Evolutionary conservation across 2,329 filamentous ascomycete genomes (phyloP), one percentile per base, ranked within the genome.

Genomic region (Alternaria infectoria): DNA sequence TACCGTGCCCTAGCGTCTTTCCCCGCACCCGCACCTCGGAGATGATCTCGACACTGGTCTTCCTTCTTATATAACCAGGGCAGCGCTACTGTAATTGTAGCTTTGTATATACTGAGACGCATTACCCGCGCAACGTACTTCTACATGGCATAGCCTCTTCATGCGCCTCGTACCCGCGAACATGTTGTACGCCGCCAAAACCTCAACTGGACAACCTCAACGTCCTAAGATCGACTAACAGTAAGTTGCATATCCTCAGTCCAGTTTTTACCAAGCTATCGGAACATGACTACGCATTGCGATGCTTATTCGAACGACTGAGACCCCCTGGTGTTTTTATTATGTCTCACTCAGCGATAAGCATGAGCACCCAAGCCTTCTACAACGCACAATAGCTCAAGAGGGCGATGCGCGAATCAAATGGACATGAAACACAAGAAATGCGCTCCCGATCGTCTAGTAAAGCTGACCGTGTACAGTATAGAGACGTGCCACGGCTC

Each of bases 1-100:
- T 36, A 36, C 54, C 17, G 36, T 15, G 28, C 32, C 19, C 21
- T 56, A 57, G 25, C 54, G 54, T 30, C 59, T 61, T 40, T 57
- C 52, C 59, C 59, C 59, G 50, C 57, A 60, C 21, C 19, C 32
- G 17, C 32, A 17, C 25, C 32, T 57, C 30, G 32, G 17, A 5
- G 5, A 51, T 8, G 36, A 40, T 26, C 25, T 32, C 25, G 13
- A 12, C 36, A 13, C 17, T 50, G 13, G 15, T n/a, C 21, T 28
- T 32, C 25, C 43, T 40, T 32, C 32, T 19, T 21, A n/a, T 54
- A 12, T 19, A 17, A n/a, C 40, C 15, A 9, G 6, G 7, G 11
- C 30, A 36, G 12, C 21, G 10, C 12, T 21, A 13, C 36, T 12
- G 8, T 47, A 2, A 2, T 23, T 3, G 2, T 23, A 51, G 17